Conservation (phyloP, 495 filamentous ascomycete species). For the Hypoxylon lienhwacheense region DNA sequence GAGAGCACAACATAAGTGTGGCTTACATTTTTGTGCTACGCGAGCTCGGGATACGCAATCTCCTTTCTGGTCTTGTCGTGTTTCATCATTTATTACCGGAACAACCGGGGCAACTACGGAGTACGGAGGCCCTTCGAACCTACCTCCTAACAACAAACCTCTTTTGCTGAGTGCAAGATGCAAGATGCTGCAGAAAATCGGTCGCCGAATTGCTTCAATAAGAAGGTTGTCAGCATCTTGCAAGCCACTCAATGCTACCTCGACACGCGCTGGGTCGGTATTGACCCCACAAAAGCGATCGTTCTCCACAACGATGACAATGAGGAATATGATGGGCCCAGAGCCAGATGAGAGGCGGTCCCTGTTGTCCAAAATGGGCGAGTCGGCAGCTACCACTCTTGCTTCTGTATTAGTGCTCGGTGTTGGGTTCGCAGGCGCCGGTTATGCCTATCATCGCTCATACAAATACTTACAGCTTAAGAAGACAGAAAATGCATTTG, state of each 20-base stretch:
- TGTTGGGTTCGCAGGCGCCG: conserved; percentile 67
- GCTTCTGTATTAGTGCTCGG: conserved; percentile 84
- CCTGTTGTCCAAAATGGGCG: conserved; percentile 72
- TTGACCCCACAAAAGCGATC: conserved; percentile 23
- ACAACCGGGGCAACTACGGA: conserved; percentile 2
- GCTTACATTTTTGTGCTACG: conserved; percentile 4
- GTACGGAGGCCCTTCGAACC: neutral
- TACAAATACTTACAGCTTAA: conserved; percentile 87
- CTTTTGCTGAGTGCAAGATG: no score
- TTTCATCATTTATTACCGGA: conserved; percentile 6
- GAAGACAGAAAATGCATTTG: conserved; percentile 94
- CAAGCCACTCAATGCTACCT: conserved; percentile 23
- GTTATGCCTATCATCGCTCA: conserved; percentile 81
- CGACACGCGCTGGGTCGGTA: conserved; percentile 11
- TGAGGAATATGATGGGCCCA: conserved; percentile 21
- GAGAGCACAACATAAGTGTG: conserved; percentile 3
- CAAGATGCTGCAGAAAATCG: conserved; percentile 18
- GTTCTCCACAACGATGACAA: conserved; percentile 28
- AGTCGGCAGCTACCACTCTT: conserved; percentile 81
- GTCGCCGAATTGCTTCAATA: conserved; percentile 16
- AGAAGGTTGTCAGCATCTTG: conserved; percentile 14
- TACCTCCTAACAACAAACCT: conserved; percentile 6
- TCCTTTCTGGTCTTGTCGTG: conserved; percentile 3
- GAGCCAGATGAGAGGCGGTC: conserved; percentile 40
- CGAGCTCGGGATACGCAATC: conserved; percentile 6